Evolutionary conservation across 768 basidiomycete species (phyloP), one percentile per base, ranked within the genome.

Genomic region (Lentinula guzmanii): DNA sequence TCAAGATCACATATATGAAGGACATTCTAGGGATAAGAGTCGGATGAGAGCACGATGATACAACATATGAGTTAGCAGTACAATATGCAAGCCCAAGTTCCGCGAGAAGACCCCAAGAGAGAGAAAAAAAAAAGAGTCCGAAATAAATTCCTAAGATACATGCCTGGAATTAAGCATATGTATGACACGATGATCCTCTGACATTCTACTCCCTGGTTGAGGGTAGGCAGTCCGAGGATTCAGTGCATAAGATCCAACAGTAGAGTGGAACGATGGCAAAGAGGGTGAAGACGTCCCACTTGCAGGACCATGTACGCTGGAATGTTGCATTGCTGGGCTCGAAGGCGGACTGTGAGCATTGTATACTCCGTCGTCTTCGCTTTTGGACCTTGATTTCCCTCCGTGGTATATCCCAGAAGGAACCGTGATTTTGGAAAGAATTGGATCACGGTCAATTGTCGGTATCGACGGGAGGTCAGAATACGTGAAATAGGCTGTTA

Each of bases 171-270:
- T 86, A 57, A 86, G 69, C 77, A 85, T 82, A 64, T 80, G 79
- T 59, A 86, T 85, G 61, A 86, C 74, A 33, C 85, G 77, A 68
- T 86, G 80, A 67, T 86, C 85, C 71, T 86, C 84, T 48, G 84
- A 74, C 24, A 53, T 41, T 24, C 62, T 63, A n/a, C 43, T 63
- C 55, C 55, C 55, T 15, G 55, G 80, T 76, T 15, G 73, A 66
- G 16, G 74, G n/a, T 55, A 41, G 15, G 37, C 75, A 55, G 70
- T 61, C 58, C 66, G 72, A 54, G 71, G 65, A 50, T 69, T 66
- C 46, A 66, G 41, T 60, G 68, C 58, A 65, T 72, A 66, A 16
- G 67, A 58, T 18, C 74, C 71, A 15, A 79, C 71, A 28, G 75
- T 72, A 45, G 71, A 68, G 50, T 77, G 76, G 56, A 85, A 69